These are phyloP conservation scores for Aspergillus sp. DNA, from an alignment of 2,329 filamentous ascomycete species.

Conservation along the genomic window DNA sequence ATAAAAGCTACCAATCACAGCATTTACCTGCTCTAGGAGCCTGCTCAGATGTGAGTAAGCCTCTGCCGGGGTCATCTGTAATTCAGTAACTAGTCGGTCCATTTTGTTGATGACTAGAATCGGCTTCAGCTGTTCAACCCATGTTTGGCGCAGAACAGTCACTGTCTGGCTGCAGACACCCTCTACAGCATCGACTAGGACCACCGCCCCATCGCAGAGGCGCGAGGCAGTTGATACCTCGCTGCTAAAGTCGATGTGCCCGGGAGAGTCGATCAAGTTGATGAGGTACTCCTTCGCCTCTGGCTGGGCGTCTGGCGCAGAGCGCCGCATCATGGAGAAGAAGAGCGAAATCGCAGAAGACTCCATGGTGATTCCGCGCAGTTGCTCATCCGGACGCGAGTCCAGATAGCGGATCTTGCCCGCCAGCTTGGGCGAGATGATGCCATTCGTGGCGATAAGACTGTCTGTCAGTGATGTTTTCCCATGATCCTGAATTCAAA, in stretches of 20 bases:
- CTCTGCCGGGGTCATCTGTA: conserved; percentile 88
- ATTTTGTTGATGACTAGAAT: conserved; percentile 98
- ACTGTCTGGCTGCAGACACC: conserved; percentile 98
- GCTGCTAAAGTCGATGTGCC: conserved; percentile 97
- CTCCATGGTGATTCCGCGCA: conserved; percentile 99
- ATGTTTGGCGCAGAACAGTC: conserved; percentile 90
- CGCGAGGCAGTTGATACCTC: conserved; percentile 95
- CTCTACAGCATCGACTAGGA: conserved; percentile 94
- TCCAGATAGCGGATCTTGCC: conserved; percentile 98
- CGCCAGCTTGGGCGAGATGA: conserved; percentile 95
- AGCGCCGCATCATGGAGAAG: conserved; percentile 84
- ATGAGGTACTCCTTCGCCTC: conserved; percentile 87
- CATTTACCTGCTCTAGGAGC: conserved; percentile 92
- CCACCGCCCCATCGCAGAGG: conserved; percentile 89
- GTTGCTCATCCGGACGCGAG: conserved; percentile 92
- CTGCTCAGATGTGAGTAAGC: conserved; percentile 87
- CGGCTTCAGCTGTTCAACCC: conserved; percentile 93
- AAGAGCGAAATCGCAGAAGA: conserved; percentile 96
- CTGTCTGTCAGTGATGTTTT: conserved; percentile 97
- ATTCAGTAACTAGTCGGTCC: conserved; percentile 87
- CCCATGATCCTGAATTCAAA: conserved; percentile 72
- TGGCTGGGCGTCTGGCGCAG: conserved; percentile 65
- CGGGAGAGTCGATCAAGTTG: conserved; percentile 96
- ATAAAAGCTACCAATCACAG: conserved; percentile 95
- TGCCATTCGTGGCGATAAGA: conserved; percentile 96